Percentiles rank a stretch among this genome's conserved stretches.
phyloP scores from a whole-genome alignment of 2,329 filamentous ascomycete genomes.

The Beauveria australis region DNA sequence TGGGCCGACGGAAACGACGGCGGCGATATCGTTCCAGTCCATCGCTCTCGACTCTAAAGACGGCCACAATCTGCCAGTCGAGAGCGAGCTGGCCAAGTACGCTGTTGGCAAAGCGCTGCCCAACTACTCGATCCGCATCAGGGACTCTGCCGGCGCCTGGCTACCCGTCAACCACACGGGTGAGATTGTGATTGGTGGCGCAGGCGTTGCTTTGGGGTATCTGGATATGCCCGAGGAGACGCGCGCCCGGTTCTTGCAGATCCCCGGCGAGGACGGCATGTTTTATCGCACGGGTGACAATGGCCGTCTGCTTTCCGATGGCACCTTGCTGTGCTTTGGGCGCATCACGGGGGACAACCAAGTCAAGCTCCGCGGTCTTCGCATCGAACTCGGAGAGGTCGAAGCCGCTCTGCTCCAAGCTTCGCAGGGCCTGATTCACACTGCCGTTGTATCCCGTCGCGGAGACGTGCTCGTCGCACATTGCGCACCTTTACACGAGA shows the following conservation, averaged over 20 bases:
- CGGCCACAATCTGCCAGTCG: neutral
- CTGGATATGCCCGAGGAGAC: slow-evolving; percentile 20
- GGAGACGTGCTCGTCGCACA: neutral
- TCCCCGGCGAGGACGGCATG: neutral
- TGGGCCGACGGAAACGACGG: slow-evolving; percentile 23
- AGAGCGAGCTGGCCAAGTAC: neutral
- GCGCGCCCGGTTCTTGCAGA: neutral
- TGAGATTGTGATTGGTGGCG: slow-evolving; percentile 24
- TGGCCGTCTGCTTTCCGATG: slow-evolving; percentile 23
- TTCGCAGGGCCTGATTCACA: neutral
- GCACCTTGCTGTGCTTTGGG: slow-evolving; percentile 24
- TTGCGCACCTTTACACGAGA: neutral
- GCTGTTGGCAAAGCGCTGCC: slow-evolving; percentile 2
- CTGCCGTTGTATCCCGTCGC: neutral
- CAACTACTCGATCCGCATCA: slow-evolving; percentile 28
- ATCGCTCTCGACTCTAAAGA: neutral
- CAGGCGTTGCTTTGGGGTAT: slow-evolving; percentile 27
- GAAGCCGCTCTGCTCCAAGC: slow-evolving; percentile 16
- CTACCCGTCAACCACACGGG: slow-evolving; percentile 28
- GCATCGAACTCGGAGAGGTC: slow-evolving; percentile 37
- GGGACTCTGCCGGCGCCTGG: slow-evolving; percentile 24
- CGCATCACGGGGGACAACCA: slow-evolving; percentile 31
- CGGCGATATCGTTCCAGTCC: neutral
- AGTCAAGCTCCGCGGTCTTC: slow-evolving; percentile 34
- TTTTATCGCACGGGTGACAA: slow-evolving; percentile 31